phyloP scores from a whole-genome alignment of 192 early-diverging fungal species.

The Gigaspora rosea region DNA sequence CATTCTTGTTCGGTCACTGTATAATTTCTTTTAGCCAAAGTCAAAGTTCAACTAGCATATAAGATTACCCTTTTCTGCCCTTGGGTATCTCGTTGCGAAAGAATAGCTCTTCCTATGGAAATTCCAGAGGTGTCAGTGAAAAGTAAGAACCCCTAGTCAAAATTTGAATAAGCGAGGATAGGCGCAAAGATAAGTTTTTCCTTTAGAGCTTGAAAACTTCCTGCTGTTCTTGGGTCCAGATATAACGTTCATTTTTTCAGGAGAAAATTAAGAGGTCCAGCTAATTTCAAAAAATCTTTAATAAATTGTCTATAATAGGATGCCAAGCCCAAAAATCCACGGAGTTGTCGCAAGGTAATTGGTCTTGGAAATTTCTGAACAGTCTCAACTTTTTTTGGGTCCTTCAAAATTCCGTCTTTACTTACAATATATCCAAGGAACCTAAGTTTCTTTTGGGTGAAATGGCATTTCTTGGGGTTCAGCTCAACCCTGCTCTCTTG shows the following conservation, averaged over 20 bases:
- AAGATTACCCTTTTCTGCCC: neutral
- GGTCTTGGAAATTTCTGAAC: neutral
- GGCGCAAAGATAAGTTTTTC: too few relatives aligned
- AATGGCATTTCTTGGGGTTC: too few relatives aligned
- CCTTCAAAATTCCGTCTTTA: neutral
- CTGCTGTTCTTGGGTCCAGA: too few relatives aligned
- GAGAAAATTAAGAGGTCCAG: neutral
- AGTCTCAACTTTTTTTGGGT: neutral
- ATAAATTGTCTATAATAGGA: neutral
- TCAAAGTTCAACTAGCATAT: constrained; percentile 6
- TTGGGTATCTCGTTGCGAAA: neutral
- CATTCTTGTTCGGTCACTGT: constrained; percentile 9
- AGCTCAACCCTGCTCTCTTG: too few relatives aligned
- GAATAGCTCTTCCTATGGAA: constrained; percentile 3
- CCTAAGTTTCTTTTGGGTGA: too few relatives aligned
- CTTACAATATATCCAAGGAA: too few relatives aligned
- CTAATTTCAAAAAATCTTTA: neutral
- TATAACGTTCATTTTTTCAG: neutral
- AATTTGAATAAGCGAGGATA: too few relatives aligned
- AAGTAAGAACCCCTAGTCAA: constrained; percentile 4
- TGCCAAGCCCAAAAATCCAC: neutral
- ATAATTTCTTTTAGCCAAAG: constrained; percentile 13
- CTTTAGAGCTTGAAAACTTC: too few relatives aligned
- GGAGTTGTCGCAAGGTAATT: neutral
- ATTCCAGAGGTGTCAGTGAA: constrained; percentile 6